Conservation (phyloP, 2,329 filamentous ascomycete genomes). For the Chalaropsis thielavioides region DNA sequence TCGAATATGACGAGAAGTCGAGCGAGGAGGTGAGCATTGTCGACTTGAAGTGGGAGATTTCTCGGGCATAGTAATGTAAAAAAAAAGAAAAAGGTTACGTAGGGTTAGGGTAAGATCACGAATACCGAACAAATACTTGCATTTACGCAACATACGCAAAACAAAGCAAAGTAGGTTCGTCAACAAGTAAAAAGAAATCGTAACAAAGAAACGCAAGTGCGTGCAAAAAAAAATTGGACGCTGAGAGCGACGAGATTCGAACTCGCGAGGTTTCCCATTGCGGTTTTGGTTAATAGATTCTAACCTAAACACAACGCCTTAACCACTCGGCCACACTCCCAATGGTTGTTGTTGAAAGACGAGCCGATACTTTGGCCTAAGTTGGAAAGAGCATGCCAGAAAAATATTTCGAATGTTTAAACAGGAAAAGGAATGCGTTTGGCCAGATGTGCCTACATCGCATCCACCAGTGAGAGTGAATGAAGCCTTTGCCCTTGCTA, state of each 20-base stretch:
- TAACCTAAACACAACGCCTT: conserved; percentile 42
- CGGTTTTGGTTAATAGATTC: conserved; percentile 24
- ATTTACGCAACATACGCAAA: not conserved
- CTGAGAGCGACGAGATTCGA: conserved; percentile 38
- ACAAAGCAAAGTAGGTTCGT: not conserved
- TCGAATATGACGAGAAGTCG: conserved; percentile 91
- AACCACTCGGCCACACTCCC: conserved; percentile 41
- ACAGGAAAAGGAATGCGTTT: no score
- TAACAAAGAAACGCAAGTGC: not conserved
- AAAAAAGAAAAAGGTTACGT: not conserved
- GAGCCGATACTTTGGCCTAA: not conserved
- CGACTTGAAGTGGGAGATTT: conserved; percentile 75
- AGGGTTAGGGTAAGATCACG: conserved; percentile 1
- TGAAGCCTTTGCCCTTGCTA: no score
- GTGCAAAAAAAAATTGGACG: conserved; percentile 19
- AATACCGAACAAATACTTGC: not conserved
- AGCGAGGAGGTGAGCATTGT: conserved; percentile 86
- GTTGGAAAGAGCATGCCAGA: not conserved
- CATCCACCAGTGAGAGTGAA: no score
- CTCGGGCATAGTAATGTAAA: conserved; percentile 40
- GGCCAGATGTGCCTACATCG: no score
- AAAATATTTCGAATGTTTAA: no score
- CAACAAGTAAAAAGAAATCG: not conserved
- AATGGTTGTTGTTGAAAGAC: not conserved
- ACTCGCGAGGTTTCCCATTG: conserved; percentile 35